These are phyloP conservation scores for Firmiana major DNA, from an alignment of 345 rosid genomes.

Conservation along the genomic window DNA sequence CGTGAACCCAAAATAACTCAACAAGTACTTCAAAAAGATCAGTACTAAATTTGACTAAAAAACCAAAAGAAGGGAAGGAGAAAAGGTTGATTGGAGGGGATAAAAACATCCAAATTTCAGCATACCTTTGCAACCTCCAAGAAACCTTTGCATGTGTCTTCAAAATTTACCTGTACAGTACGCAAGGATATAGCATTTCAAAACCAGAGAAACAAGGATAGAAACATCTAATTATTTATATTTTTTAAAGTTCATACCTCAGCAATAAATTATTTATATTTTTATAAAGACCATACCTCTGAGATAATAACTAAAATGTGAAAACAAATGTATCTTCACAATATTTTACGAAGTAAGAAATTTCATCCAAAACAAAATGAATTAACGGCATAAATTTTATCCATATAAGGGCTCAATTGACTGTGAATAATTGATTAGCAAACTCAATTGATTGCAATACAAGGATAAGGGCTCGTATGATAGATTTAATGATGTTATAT, in stretches of 20 bases:
- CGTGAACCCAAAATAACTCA: background rate
- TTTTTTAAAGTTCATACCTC: no score
- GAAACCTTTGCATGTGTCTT: conserved; percentile 99
- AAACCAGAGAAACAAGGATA: background rate
- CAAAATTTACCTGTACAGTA: conserved; percentile 76
- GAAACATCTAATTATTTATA: background rate
- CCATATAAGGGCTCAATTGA: background rate
- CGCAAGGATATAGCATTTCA: conserved; percentile 11
- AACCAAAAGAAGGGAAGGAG: background rate
- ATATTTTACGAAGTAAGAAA: background rate
- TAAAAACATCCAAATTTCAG: background rate
- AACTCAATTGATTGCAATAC: background rate
- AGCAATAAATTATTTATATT: background rate
- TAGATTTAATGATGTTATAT: background rate
- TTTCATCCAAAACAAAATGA: background rate
- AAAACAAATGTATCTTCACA: background rate
- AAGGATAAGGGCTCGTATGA: background rate
- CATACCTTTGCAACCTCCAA: conserved; percentile 92
- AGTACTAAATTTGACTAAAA: background rate
- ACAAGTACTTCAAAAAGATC: background rate
- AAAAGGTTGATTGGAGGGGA: background rate
- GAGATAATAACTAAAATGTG: background rate
- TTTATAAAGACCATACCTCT: background rate
- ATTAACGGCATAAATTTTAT: background rate
- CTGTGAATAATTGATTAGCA: background rate